These are phyloP conservation scores for Paramecium sonneborni DNA, from an alignment of 73 alveolate genomes.

Conservation along the genomic window DNA sequence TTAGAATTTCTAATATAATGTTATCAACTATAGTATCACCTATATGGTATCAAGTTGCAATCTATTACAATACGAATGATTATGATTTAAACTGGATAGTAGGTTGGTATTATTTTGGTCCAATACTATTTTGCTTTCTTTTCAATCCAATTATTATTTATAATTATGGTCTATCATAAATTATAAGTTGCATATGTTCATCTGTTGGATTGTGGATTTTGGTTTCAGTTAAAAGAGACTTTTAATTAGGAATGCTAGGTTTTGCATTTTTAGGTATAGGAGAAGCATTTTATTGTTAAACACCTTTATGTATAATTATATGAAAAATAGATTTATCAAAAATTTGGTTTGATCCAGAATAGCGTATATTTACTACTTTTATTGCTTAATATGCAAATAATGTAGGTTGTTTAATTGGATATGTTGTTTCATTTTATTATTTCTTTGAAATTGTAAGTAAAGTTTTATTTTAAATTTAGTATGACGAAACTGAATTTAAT, in stretches of 20 bases:
- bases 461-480: neutral
- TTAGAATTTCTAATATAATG: neutral
- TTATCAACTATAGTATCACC: neutral
- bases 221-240: neutral
- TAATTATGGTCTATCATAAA: neutral
- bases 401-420: slow-evolving; percentile 8
- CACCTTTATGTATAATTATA: neutral
- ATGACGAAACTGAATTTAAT: neutral
- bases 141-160: neutral
- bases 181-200: neutral
- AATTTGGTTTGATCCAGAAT: neutral
- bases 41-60: neutral
- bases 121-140: neutral
- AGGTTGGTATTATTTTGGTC: slow-evolving; percentile 24
- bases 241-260: slow-evolving; percentile 25
- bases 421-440: neutral
- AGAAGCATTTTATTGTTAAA: neutral
- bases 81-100: neutral
- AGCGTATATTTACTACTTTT: neutral
- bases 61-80: neutral
- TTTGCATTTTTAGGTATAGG: neutral
- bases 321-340: neutral
- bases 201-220: neutral
- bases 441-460: neutral
- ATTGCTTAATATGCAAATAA: neutral